A percentile compares a stretch with the other conserved stretches of the same genome.
Evolutionary conservation across 1,139 yeast species (phyloP).

Genomic region (Blastobotrys serpentis): DNA sequence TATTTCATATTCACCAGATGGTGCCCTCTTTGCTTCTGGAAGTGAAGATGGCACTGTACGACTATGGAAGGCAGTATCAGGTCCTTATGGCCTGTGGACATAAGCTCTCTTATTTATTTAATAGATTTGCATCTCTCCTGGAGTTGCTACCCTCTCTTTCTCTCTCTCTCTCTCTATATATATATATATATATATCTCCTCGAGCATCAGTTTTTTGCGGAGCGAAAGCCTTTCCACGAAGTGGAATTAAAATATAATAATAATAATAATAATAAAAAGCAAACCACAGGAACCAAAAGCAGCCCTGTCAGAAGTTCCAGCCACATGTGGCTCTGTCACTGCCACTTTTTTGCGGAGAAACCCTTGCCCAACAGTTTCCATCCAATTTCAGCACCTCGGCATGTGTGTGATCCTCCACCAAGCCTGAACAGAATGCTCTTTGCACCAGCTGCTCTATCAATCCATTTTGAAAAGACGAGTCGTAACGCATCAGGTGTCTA

Average conservation of each 20-base stretch:
- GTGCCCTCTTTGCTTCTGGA: slow-evolving; percentile 55
- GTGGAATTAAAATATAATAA: too few relatives aligned
- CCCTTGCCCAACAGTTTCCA: background rate
- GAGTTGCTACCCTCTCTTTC: background rate
- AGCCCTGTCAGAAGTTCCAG: too few relatives aligned
- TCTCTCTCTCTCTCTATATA: too few relatives aligned
- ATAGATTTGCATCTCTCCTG: background rate
- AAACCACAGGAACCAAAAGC: too few relatives aligned
- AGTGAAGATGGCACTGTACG: slow-evolving; percentile 69
- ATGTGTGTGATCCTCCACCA: too few relatives aligned
- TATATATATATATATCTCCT: too few relatives aligned
- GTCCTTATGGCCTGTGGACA: slow-evolving; percentile 40
- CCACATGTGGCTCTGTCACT: background rate
- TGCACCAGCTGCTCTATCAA: slow-evolving; percentile 7
- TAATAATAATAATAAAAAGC: too few relatives aligned
- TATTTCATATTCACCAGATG: slow-evolving; percentile 40
- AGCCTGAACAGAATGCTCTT: too few relatives aligned
- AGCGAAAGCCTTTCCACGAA: too few relatives aligned
- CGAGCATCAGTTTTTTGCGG: too few relatives aligned
- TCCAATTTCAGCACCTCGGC: background rate
- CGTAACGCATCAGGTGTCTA: background rate
- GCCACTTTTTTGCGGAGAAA: slow-evolving; percentile 1
- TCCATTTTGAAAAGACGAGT: slow-evolving; percentile 4
- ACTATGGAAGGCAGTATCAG: slow-evolving; percentile 49
- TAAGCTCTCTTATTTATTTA: background rate